Percentiles rank a stretch among this genome's conserved stretches.
Conservation (phyloP, 116 monocot genomes). For the Dioscorea cayenensis region DNA sequence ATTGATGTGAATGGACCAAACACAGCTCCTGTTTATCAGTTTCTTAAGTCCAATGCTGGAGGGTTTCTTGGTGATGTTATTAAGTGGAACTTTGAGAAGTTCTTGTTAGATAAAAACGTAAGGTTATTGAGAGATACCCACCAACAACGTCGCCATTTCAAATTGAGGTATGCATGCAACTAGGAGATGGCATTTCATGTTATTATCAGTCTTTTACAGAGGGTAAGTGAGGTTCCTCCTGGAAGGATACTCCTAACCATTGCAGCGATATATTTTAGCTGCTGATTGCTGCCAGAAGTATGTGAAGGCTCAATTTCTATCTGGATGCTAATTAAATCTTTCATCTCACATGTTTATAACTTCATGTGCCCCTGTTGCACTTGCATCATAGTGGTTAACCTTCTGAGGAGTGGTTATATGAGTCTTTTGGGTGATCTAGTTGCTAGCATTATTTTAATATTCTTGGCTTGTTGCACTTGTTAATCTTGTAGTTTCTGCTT, state of each 20-base stretch:
- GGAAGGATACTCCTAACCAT: no score
- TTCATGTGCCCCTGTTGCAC: neutral
- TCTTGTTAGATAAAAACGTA: conserved; percentile 87
- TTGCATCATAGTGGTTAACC: neutral
- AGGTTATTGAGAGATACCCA: conserved; percentile 91
- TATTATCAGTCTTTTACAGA: no score
- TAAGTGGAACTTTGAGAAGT: conserved; percentile 99
- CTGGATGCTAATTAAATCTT: no score
- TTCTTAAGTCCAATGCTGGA: conserved; percentile 84
- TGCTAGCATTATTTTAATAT: neutral
- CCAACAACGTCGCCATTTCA: conserved; percentile 97
- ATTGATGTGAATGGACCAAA: conserved; percentile 97
- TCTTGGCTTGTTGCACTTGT: neutral
- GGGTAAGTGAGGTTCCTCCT: no score
- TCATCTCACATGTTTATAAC: neutral
- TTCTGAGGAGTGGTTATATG: neutral
- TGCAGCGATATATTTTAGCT: no score
- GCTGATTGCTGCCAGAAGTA: no score
- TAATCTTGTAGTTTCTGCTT: neutral
- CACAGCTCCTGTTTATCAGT: conserved; percentile 83
- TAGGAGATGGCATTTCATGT: no score
- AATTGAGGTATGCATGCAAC: conserved; percentile 67
- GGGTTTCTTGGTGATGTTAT: conserved; percentile 90
- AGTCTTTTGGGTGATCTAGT: no score
- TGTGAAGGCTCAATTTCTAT: no score